These are phyloP conservation scores for Aspergillus neoniger DNA, from an alignment of 2,329 filamentous ascomycete species.

Conservation along the genomic window DNA sequence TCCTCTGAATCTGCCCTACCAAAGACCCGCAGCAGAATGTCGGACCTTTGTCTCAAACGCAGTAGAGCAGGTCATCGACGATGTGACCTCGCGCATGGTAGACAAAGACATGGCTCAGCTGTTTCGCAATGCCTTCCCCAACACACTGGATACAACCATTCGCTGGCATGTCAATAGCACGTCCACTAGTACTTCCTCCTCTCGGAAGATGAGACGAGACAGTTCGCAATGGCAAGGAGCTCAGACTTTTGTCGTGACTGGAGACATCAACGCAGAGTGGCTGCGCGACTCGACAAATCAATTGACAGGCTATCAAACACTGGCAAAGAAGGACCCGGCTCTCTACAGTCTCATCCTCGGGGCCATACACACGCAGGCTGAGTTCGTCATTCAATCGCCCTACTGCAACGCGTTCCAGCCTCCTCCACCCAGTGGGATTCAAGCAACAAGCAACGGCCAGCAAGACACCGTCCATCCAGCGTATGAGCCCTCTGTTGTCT, in stretches of 20 bases:
- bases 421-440: slow-evolving; percentile 76
- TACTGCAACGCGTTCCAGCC: slow-evolving; percentile 99
- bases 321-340: slow-evolving; percentile 77
- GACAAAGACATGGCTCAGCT: slow-evolving; percentile 86
- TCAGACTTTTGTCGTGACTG: slow-evolving; percentile 91
- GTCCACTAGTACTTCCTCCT: slow-evolving; percentile 23
- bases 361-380: slow-evolving; percentile 92
- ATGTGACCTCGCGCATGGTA: slow-evolving; percentile 76
- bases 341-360: slow-evolving; percentile 82
- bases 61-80: slow-evolving; percentile 83
- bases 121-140: slow-evolving; percentile 94
- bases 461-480: slow-evolving; percentile 80
- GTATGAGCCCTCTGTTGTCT: slow-evolving; percentile 83
- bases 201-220: slow-evolving; percentile 45
- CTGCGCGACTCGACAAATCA: slow-evolving; percentile 92
- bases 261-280: slow-evolving; percentile 93
- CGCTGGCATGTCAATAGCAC: slow-evolving; percentile 75
- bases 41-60: slow-evolving; percentile 84
- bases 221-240: slow-evolving; percentile 75
- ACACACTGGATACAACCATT: slow-evolving; percentile 85
- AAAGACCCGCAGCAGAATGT: slow-evolving; percentile 77
- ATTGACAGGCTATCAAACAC: slow-evolving; percentile 80
- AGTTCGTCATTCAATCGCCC: slow-evolving; percentile 90
- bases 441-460: slow-evolving; percentile 74
- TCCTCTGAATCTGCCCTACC: slow-evolving; percentile 77